These are phyloP conservation scores for Austroboletus festivus DNA, from an alignment of 768 basidiomycete species.

Conservation along the genomic window DNA sequence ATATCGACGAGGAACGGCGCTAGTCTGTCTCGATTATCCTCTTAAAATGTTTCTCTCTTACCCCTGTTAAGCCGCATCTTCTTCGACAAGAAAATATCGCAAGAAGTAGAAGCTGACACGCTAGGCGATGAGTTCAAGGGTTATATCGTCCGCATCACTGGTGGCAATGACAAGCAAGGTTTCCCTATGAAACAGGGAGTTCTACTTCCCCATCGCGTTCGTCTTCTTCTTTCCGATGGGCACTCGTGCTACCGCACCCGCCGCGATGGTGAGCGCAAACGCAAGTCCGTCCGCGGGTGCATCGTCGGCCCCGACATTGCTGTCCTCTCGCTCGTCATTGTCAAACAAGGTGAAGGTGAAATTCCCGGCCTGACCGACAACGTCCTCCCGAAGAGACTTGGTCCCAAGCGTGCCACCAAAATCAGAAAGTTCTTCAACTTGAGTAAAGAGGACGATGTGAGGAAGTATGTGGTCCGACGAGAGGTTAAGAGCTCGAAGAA, in stretches of 20 bases:
- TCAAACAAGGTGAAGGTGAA: conserved; percentile 92
- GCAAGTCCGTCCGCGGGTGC: conserved; percentile 98
- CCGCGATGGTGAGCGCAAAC: conserved; percentile 93
- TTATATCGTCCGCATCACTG: conserved; percentile 94
- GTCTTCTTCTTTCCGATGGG: conserved; percentile 89
- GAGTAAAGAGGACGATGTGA: conserved; percentile 95
- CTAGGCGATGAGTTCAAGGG: conserved; percentile 97
- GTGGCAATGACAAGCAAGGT: conserved; percentile 98
- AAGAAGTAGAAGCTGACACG: conserved; percentile 88
- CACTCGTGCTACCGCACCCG: conserved; percentile 97
- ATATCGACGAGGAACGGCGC: conserved; percentile 88
- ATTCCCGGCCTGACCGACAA: conserved; percentile 90
- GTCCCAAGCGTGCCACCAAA: conserved; percentile 96
- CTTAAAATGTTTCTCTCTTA: background rate
- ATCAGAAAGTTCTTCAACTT: conserved; percentile 98
- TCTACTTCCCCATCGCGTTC: conserved; percentile 89
- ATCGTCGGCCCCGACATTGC: conserved; percentile 97
- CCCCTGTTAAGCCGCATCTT: conserved; percentile 73
- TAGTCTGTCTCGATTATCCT: conserved; percentile 46
- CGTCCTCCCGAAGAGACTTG: conserved; percentile 91
- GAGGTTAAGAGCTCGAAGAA: conserved; percentile 91
- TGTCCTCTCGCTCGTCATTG: conserved; percentile 88
- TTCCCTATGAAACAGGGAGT: conserved; percentile 99
- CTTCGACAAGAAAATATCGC: conserved; percentile 95
- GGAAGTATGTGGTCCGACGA: conserved; percentile 93